phyloP scores from a whole-genome alignment of 2,329 filamentous ascomycete species.

The Epicoccum sorghinum region DNA sequence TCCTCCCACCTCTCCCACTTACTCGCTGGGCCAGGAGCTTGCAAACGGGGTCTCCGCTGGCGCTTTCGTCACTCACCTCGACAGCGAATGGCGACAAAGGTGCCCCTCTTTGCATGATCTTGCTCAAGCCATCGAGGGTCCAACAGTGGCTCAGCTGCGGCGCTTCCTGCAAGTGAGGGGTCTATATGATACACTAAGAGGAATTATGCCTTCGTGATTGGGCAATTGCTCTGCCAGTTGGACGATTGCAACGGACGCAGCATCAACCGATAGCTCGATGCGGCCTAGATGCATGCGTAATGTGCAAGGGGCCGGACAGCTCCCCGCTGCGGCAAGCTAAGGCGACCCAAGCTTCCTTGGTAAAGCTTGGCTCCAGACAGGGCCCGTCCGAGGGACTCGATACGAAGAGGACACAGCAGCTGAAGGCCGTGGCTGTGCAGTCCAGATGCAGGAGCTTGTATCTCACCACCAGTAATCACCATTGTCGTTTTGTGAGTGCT shows the following conservation, averaged over 20 bases:
- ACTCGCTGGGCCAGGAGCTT: background rate
- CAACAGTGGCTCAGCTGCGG: constrained; percentile 28
- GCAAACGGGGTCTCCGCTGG: constrained; percentile 4
- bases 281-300: constrained; percentile 37
- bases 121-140: constrained; percentile 28
- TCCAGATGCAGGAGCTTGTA: background rate
- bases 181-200: constrained; percentile 24
- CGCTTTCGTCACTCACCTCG: constrained; percentile 16
- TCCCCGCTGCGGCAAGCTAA: background rate
- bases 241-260: constrained; percentile 5
- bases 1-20: background rate
- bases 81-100: constrained; percentile 14
- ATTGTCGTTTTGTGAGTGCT: background rate
- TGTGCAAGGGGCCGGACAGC: constrained; percentile 5
- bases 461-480: no score
- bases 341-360: constrained; percentile 34
- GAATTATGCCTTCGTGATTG: constrained; percentile 19
- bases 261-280: constrained; percentile 19
- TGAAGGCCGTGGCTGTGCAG: constrained; percentile 6
- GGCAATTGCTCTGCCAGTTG: constrained; percentile 4
- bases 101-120: constrained; percentile 26
- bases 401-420: background rate
- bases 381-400: no score
- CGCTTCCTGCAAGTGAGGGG: background rate
- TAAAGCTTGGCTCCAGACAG: constrained; percentile 29